Evolutionary conservation across 805 yeast species (phyloP).

Genomic region (Candida krabiensis): DNA sequence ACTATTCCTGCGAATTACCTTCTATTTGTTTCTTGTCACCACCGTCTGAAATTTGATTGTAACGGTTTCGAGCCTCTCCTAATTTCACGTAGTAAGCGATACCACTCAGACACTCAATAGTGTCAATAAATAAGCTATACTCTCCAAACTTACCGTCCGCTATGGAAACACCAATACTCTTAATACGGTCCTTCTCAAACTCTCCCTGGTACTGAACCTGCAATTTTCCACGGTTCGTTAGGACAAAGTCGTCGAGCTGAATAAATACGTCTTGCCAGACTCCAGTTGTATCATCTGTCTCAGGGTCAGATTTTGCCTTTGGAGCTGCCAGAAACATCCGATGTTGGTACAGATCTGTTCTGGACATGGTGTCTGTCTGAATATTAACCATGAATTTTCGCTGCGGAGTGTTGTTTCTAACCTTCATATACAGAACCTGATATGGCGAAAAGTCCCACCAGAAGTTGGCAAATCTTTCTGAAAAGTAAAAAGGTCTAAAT

Average conservation of each 20-base stretch:
- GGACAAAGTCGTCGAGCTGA: constrained; percentile 74
- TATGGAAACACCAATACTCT: constrained; percentile 76
- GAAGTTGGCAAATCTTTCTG: constrained; percentile 36
- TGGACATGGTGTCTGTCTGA: constrained; percentile 76
- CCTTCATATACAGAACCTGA: constrained; percentile 63
- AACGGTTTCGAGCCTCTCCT: constrained; percentile 34
- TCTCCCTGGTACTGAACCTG: constrained; percentile 54
- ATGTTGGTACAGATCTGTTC: constrained; percentile 82
- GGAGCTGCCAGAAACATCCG: constrained; percentile 69
- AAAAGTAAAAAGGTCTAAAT: constrained; percentile 40
- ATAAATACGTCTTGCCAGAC: constrained; percentile 83
- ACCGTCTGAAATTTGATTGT: neutral
- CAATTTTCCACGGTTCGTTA: constrained; percentile 73
- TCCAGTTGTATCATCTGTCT: constrained; percentile 1
- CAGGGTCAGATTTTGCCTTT: constrained; percentile 33
- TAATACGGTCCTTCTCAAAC: constrained; percentile 62
- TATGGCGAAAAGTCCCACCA: constrained; percentile 73
- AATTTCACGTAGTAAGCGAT: constrained; percentile 45
- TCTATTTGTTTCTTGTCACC: neutral
- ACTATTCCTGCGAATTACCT: too few species aligned
- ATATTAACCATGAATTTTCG: constrained; percentile 76
- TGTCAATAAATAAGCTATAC: constrained; percentile 64
- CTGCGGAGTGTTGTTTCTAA: constrained; percentile 56
- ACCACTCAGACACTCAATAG: constrained; percentile 68
- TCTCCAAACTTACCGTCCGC: constrained; percentile 80